These are phyloP conservation scores for Acorus gramineus DNA, from an alignment of 106 monocot genomes.

Conservation along the genomic window DNA sequence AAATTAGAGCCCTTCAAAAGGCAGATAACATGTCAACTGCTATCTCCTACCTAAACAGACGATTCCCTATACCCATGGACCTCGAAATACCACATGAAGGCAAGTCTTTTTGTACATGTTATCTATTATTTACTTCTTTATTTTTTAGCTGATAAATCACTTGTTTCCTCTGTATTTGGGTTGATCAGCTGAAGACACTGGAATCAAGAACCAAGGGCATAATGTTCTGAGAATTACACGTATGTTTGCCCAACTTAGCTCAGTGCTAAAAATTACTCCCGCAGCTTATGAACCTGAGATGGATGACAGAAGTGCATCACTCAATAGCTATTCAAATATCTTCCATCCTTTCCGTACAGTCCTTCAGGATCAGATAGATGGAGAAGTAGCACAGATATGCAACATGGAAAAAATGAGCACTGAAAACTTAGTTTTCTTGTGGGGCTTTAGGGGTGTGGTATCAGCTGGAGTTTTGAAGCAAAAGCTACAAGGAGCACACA, in stretches of 20 bases:
- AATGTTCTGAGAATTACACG: conserved; percentile 49
- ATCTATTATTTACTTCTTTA: background rate
- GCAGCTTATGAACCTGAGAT: background rate
- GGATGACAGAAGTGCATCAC: background rate
- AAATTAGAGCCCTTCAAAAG: conserved; percentile 59
- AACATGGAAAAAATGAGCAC: conserved; percentile 20
- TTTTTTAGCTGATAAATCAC: background rate
- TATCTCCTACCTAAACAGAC: conserved; percentile 54
- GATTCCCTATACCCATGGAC: conserved; percentile 51
- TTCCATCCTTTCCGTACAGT: conserved; percentile 29
- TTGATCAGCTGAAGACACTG: conserved; percentile 19
- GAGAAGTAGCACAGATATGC: conserved; percentile 2
- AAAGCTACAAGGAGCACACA: conserved; percentile 27
- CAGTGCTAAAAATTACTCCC: conserved; percentile 26
- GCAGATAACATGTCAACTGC: conserved; percentile 52
- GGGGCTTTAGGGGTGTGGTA: conserved; percentile 37
- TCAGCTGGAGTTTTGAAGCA: conserved; percentile 29
- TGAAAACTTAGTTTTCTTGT: conserved; percentile 41
- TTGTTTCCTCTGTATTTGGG: background rate
- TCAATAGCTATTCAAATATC: conserved; percentile 33
- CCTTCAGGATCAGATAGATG: conserved; percentile 19
- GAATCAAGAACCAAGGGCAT: conserved; percentile 37
- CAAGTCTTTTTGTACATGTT: background rate
- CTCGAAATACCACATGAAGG: conserved; percentile 54
- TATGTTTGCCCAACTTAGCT: conserved; percentile 52